A percentile compares a stretch with the other conserved stretches of the same genome.
Conservation (phyloP, 805 yeast genomes). For the Yarrowia sp. region DNA sequence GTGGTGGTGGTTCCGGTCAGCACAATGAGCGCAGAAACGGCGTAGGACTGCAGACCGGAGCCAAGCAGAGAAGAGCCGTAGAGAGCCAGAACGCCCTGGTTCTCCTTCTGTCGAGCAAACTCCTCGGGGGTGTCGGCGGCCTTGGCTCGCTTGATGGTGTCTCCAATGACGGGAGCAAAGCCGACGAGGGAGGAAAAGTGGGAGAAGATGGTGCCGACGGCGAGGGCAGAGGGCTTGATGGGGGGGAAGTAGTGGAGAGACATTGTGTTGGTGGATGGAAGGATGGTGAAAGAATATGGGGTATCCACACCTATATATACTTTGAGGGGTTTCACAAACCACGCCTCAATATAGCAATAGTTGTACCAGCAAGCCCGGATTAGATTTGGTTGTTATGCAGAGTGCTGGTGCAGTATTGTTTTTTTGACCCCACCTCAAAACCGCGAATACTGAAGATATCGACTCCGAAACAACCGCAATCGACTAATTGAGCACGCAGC, state of each 20-base stretch:
- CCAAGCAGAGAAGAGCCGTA: conserved; percentile 38
- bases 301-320: neutral
- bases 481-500: neutral
- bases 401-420: no score
- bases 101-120: conserved; percentile 39
- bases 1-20: conserved; percentile 40
- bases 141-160: conserved; percentile 41
- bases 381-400: neutral
- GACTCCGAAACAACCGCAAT: no score
- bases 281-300: neutral
- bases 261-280: conserved; percentile 27
- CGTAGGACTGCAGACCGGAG: conserved; percentile 43
- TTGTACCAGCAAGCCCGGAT: conserved; percentile 5
- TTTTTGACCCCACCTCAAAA: no score
- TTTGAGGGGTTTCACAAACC: conserved; percentile 17
- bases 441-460: no score
- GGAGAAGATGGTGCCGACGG: conserved; percentile 42
- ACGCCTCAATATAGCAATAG: neutral
- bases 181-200: conserved; percentile 39
- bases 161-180: conserved; percentile 42
- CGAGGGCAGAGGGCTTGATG: conserved; percentile 36
- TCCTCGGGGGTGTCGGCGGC: conserved; percentile 38
- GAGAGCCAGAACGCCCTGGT: conserved; percentile 39
- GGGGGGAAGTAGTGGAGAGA: conserved; percentile 30
- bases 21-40: conserved; percentile 41